Base-by-base conservation (phyloP, 2,329 filamentous ascomycete species). In the Nemania sp. region DNA sequence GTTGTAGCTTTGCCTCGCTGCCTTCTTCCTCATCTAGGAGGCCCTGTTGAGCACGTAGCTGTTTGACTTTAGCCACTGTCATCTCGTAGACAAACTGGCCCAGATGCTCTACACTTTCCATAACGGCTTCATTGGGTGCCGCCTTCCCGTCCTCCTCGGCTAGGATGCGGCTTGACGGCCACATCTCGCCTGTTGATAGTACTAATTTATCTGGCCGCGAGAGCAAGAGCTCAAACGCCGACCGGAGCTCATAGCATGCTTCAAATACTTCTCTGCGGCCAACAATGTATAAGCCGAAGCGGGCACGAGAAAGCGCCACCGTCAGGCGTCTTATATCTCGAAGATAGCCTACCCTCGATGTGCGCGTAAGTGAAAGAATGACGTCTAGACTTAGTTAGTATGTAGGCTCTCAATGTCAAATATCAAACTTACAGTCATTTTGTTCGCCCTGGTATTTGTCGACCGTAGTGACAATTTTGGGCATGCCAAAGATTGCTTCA, bases 401-500 rank as follows among this genome's bases (percentile, higher is more conserved):
- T 3, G 11, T 53, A 28, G 15, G n/a, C 47, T 31, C 20, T 8
- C 2, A 24, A 37, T 19, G 17, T 24, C 33, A 42, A 11, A 22
- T n/a, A 26, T 42, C 19, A 9, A 51, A 84, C 89, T 80, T 80
- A 94, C 90, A 97, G 68, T 99, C 94, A 73, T 99, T 99, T 74
- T 99, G 94, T 77, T 99, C 94, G 70, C 94, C 95, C 76, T 99
- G 94, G 68, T 97, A 99, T 72, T 96, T 97, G 76, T 99, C 94
- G 59, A 99, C 93, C 5, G 95, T 99, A 3, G 90, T 92, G 23
- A 99, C 90, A 48, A 89, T 87, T 72, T 87, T 89, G 15, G 94
- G 94, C 71, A 96, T 76, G 7, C 93, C 92, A 73, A 99, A 99
- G 17, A 97, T 76, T 2, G 86, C 76, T 64, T 91, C 95, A 64